Evolutionary conservation across 2,329 filamentous ascomycete genomes (phyloP).

Genomic region (Cordyceps farinosa): DNA sequence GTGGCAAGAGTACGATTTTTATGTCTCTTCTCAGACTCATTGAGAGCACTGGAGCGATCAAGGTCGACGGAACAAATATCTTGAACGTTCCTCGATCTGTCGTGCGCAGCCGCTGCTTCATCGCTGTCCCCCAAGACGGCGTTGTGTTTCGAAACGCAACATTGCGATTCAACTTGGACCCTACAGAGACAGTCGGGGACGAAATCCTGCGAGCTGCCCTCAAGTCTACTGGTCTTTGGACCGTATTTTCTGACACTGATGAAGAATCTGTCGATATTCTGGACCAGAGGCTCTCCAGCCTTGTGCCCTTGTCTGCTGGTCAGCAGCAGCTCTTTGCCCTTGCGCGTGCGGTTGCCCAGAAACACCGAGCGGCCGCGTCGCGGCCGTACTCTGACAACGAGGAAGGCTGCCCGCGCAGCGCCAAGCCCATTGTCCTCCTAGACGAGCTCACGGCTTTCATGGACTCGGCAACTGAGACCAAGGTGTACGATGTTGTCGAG

Average conservation of each 20-base stretch:
- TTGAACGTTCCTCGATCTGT: constrained; percentile 21
- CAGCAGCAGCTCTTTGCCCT: constrained; percentile 34
- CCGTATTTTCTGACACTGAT: background rate
- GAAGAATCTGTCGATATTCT: constrained; percentile 20
- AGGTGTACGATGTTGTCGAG: constrained; percentile 30
- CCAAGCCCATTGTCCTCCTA: constrained; percentile 31
- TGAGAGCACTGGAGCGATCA: constrained; percentile 25
- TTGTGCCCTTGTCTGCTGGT: constrained; percentile 31
- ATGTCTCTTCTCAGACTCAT: constrained; percentile 21
- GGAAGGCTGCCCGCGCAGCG: background rate
- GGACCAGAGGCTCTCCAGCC: constrained; percentile 24
- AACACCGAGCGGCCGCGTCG: constrained; percentile 17
- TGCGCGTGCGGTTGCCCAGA: constrained; percentile 29
- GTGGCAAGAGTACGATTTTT: constrained; percentile 27
- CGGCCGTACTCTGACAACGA: constrained; percentile 6
- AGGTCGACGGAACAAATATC: constrained; percentile 30
- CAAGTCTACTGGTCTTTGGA: constrained; percentile 18
- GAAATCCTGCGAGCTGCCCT: constrained; percentile 17
- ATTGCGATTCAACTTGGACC: constrained; percentile 24
- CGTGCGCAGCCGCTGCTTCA: constrained; percentile 29
- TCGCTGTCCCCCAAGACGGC: constrained; percentile 32
- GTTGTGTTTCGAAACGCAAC: constrained; percentile 22
- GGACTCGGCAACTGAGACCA: constrained; percentile 31
- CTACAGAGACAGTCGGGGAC: constrained; percentile 14
- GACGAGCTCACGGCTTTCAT: constrained; percentile 33